Base-by-base conservation (phyloP, 371 early-diverging fungal genomes). In the Apophysomyces ossiformis region DNA sequence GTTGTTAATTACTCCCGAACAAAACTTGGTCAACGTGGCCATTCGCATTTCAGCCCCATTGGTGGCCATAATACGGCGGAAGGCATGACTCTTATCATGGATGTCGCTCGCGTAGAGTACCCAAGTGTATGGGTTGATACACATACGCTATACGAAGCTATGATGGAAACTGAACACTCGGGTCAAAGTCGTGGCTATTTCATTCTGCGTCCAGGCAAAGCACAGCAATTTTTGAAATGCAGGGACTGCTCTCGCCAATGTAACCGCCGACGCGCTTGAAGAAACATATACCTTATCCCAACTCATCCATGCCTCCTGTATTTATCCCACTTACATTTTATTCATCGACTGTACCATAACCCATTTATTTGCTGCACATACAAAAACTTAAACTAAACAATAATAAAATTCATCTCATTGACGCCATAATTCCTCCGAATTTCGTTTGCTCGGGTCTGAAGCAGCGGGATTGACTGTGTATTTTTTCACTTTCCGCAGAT, bases 181-280 rank as follows among this genome's bases (percentile, higher is more conserved):
- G 88, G 86, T 35, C 61, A 83, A 12, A 84, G 91, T 1, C 86
- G 96, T 35, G 96, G 96, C 7, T 96, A 94, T 73, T 94, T 94
- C 72, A 67, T 95, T 56, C 73, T 95, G 54, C 62, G 47, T 8
- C 46, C 46, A 45, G 46, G 46, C 13, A 45, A 45, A 45, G 46
- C 46, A 18, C 46, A 45, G 13, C 46, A 45, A 45, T 45, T 45
- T 13, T 18, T 45, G n/a, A 45, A 45, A 18, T 45, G 46, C 46
- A 7, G 46, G 16, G 46, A 45, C 13, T 45, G 46, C 46, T 45
- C 46, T 7, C 46, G 46, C 46, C 46, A 45, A 45, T 45, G 46
- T 13, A 45, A 13, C 46, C 46, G 46, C 13, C 46, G 46, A 45
- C 46, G 7, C 13, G 46, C 46, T 13, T 45, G 16, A 45, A 45